Evolutionary conservation across 257 asterid genomes (phyloP).

Genomic region (Capsicum rhomboideum): DNA sequence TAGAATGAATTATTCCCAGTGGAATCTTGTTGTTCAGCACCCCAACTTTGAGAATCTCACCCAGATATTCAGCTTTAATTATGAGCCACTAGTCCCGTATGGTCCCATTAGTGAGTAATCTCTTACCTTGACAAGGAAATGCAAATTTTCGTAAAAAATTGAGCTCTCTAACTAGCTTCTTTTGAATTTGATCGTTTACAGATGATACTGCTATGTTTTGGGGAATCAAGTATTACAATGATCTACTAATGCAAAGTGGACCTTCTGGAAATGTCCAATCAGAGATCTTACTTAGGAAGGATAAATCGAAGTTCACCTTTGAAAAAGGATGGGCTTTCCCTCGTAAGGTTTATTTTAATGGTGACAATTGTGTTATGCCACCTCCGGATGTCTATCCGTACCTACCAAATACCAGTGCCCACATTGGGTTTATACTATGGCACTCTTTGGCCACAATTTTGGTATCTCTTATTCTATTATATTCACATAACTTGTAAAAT

Average conservation of each 20-base stretch:
- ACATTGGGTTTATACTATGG: neutral
- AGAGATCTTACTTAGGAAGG: conserved; percentile 37
- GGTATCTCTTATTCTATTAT: conserved; percentile 12
- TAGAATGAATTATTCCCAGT: conserved; percentile 33
- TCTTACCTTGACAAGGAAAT: neutral
- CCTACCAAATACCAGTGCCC: conserved; percentile 21
- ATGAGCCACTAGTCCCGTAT: conserved; percentile 20
- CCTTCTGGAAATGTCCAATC: conserved; percentile 45
- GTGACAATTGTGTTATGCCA: conserved; percentile 47
- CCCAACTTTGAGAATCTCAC: conserved; percentile 37
- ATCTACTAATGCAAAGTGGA: conserved; percentile 31
- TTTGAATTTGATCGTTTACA: conserved; percentile 7
- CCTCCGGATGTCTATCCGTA: conserved; percentile 32
- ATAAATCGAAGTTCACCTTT: conserved; percentile 26
- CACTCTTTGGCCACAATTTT: neutral
- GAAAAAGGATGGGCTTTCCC: conserved; percentile 59
- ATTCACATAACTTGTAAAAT: conserved; percentile 7
- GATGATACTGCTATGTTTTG: conserved; percentile 46
- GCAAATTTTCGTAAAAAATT: neutral
- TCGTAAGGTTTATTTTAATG: conserved; percentile 33
- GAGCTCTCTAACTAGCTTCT: neutral
- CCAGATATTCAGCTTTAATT: conserved; percentile 37
- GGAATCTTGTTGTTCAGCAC: conserved; percentile 43
- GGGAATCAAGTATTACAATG: conserved; percentile 38
- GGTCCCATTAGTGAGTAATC: conserved; percentile 31